Evolutionary conservation across 495 filamentous ascomycete genomes (phyloP).

Genomic region (Staphylotrichum tortipilum): DNA sequence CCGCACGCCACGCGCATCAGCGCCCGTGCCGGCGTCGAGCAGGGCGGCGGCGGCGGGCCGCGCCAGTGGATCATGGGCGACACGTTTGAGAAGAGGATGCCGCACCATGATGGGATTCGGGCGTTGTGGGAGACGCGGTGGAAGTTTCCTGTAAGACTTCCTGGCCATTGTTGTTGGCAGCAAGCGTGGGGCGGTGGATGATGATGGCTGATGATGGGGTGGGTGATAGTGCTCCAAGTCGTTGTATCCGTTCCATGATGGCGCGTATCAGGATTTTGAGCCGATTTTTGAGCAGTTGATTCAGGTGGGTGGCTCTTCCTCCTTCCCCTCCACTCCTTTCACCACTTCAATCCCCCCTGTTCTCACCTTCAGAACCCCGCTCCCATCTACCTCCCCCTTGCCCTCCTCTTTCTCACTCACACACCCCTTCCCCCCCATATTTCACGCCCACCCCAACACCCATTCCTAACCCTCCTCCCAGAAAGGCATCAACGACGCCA

Average conservation of each 20-base stretch:
- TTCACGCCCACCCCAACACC: not conserved
- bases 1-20: conserved; percentile 4
- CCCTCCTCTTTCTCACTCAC: no score
- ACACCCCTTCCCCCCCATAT: not conserved
- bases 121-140: conserved; percentile 76
- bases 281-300: conserved; percentile 61
- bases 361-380: no score
- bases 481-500: conserved; percentile 54
- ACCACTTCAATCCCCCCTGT: no score
- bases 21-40: not conserved
- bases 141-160: conserved; percentile 51
- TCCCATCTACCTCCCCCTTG: no score
- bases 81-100: conserved; percentile 37
- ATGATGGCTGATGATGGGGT: no score
- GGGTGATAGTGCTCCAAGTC: conserved; percentile 51
- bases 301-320: conserved; percentile 32
- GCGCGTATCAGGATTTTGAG: conserved; percentile 59
- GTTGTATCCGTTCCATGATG: conserved; percentile 76
- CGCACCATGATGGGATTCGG: conserved; percentile 63
- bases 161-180: not conserved
- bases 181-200: no score
- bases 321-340: not conserved
- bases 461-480: conserved; percentile 13
- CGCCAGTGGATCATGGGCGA: conserved; percentile 32
- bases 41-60: not conserved